A percentile compares a stretch with the other conserved stretches of the same genome.
Evolutionary conservation across 441 rosid genomes (phyloP).

Genomic region (Corymbia citriodora): DNA sequence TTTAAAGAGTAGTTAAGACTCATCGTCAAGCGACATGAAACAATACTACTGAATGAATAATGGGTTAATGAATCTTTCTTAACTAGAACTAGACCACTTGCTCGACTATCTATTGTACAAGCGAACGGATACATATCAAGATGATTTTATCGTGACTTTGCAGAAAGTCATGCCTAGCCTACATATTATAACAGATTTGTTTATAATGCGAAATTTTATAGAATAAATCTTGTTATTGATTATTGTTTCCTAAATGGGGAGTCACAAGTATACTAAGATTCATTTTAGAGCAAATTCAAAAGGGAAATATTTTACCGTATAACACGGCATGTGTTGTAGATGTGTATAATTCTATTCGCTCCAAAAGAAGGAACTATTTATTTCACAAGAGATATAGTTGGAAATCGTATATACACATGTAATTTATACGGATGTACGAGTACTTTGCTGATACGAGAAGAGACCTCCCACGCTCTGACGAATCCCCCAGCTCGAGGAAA

Average conservation of each 20-base stretch:
- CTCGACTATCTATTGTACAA: too few relatives aligned
- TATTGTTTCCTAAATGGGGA: background rate
- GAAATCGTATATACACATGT: background rate
- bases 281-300: background rate
- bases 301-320: background rate
- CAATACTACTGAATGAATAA: too few relatives aligned
- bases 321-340: background rate
- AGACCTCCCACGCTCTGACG: background rate
- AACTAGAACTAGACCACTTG: too few relatives aligned
- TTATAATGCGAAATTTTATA: background rate
- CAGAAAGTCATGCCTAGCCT: background rate
- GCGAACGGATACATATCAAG: background rate
- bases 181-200: background rate
- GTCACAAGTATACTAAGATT: fast-evolving
- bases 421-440: background rate
- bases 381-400: background rate
- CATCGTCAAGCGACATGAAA: too few relatives aligned
- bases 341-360: background rate
- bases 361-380: background rate
- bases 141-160: background rate
- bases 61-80: too few relatives aligned
- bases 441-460: background rate
- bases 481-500: background rate
- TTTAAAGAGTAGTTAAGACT: too few relatives aligned
- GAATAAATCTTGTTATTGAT: background rate